phyloP scores from a whole-genome alignment of 306 rosid genomes.

The Crataegus laevigata region DNA sequence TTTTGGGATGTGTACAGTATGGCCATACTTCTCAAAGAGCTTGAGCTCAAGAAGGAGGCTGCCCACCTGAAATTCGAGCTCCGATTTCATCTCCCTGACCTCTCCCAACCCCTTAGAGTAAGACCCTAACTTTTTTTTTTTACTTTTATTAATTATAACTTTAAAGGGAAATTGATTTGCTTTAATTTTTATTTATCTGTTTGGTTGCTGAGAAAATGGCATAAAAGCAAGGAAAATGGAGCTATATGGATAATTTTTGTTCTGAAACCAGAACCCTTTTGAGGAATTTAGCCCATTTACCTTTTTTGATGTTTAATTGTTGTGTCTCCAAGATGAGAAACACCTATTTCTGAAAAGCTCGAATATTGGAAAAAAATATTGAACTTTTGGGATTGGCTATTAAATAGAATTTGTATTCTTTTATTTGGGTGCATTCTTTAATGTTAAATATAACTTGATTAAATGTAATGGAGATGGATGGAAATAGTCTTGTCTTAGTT shows the following conservation, averaged over 20 bases:
- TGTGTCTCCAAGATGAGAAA: not conserved
- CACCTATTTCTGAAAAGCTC: not conserved
- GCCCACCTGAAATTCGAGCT: conserved; percentile 19
- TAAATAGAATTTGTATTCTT: not conserved
- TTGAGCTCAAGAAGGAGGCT: conserved; percentile 30
- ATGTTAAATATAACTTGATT: not conserved
- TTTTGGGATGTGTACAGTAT: conserved; percentile 47
- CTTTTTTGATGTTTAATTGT: not conserved
- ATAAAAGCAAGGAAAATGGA: not conserved
- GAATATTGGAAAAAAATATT: not conserved
- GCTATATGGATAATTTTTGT: not conserved
- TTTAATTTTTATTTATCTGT: not conserved
- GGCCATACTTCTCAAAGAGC: conserved; percentile 35
- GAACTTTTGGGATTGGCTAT: not conserved
- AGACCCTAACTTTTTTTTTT: not conserved
- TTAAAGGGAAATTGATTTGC: not conserved
- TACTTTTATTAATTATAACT: not conserved
- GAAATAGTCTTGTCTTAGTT: not conserved
- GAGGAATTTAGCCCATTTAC: not conserved
- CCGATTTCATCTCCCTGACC: conserved; percentile 50
- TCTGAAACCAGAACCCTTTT: not conserved
- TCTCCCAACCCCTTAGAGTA: conserved; percentile 32
- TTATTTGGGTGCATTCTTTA: not conserved
- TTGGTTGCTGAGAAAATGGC: conserved; percentile 1
- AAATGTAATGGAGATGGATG: not conserved